Base-by-base conservation (phyloP, 768 basidiomycete species). In the Nidularia pulvinata region DNA sequence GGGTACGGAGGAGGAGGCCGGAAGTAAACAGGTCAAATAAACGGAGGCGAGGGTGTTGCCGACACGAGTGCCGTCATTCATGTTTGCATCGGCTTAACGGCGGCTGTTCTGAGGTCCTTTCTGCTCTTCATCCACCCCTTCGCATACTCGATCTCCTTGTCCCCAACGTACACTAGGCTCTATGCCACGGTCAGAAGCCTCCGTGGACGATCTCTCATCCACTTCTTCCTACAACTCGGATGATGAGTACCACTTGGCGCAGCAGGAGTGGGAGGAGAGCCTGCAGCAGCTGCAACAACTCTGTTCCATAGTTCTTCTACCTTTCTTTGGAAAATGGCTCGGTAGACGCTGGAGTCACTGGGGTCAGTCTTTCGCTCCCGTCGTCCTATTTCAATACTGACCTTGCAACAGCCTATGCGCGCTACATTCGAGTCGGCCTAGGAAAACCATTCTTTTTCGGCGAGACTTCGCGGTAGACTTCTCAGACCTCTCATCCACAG, bases 241-340 rank as follows among this genome's bases (percentile, higher is more conserved):
- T 57, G 89, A 90, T 54, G 91, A 93, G 61, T 84, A 83, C 60
- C 82, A 77, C 39, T 74, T 88, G 46, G 89, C 91, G 2, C 90
- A 95, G 69, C 81, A 89, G 65, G 95, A 97, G 73, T 96, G 95
- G 95, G 88, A 94, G 62, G 95, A 97, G 69, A 91, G 89, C 62
- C 63, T 96, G 48, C 73, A 86, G 55, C 93, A 97, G 66, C 79
- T 97, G 45, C 86, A 90, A 65, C 82, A 93, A 65, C 81, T 96
- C 16, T 70, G 91, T 50, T 82, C 89, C 36, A 77, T 93, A 53
- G 87, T 95, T 25, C 74, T 95, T 46, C 73, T 97, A 54, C 95
- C 95, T 2, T 89, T 86, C 72, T 67, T 94, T 54, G 95, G 95
- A 50, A 95, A 92, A 66, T 96, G 86, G 83, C 65, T 95, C 35